Conservation (phyloP, 2,329 filamentous ascomycete species). For the Bisporella sp. region DNA sequence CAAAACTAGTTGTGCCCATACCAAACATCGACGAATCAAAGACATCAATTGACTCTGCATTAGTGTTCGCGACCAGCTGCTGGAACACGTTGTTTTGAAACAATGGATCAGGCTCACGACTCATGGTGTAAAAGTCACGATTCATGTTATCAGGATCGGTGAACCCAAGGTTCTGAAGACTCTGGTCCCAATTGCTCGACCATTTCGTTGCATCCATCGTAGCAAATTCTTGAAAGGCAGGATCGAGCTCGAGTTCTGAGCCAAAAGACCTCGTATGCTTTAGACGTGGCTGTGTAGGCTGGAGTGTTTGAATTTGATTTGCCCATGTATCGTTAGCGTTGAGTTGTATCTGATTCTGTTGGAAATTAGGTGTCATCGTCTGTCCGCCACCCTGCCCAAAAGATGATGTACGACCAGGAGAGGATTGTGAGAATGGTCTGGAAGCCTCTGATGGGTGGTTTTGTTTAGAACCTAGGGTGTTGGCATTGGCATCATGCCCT, state of each 20-base stretch:
- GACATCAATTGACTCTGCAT: conserved; percentile 17
- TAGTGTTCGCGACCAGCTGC: conserved; percentile 23
- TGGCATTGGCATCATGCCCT: conserved; percentile 18
- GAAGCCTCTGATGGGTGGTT: conserved; percentile 3
- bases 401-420: conserved; percentile 6
- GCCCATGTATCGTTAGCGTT: neutral
- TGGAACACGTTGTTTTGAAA: conserved; percentile 25
- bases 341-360: conserved; percentile 5
- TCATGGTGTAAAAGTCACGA: conserved; percentile 27
- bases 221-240: conserved; percentile 50
- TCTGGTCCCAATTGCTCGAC: conserved; percentile 29
- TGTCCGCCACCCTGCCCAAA: conserved; percentile 14
- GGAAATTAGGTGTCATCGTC: conserved; percentile 12
- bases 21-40: conserved; percentile 15
- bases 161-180: conserved; percentile 29
- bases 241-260: conserved; percentile 31
- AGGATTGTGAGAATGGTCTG: conserved; percentile 5
- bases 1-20: conserved; percentile 2
- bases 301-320: neutral
- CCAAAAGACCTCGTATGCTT: conserved; percentile 16
- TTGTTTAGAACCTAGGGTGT: conserved; percentile 7
- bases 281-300: conserved; percentile 6
- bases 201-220: conserved; percentile 47
- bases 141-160: conserved; percentile 27
- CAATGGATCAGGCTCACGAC: conserved; percentile 25